Base-by-base conservation (phyloP, 139 green algal species). In the Auxenochlorella pyrenoidosa region DNA sequence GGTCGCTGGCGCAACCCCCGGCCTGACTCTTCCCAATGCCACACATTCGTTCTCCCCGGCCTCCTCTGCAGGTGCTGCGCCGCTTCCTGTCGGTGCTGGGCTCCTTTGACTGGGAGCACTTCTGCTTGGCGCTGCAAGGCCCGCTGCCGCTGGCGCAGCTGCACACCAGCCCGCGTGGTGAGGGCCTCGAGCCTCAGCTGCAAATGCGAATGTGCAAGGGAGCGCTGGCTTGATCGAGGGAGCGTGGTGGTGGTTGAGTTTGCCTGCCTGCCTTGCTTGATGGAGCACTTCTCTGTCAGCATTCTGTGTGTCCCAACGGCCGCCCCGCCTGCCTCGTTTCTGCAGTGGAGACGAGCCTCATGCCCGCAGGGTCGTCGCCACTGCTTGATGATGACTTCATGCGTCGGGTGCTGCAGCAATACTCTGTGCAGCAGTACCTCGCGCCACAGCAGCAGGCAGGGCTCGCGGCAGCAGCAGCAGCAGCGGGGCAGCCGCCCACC, bases 81-180 rank as follows among this genome's bases (percentile, higher is more conserved):
- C 94, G 94, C 77, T 99, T 99, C 83, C 87, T 99, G 73, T 71
- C 91, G 5, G 95, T 96, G 83, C 98, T 98, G 87, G 93, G 91
- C 82, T 85, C 79, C 30, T 98, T 98, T 89, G 91, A 98, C 86
- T 99, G 97, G 97, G 97, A 98, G 82, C 87, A 88, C 21, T 95
- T 95, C 87, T 96, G 92, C 84, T 88, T 99, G 24, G 96, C 91
- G 80, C 88, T 99, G 70, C 90, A 94, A 68, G 96, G 97, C 4
- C 94, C 95, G 30, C 88, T 97, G 60, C 86, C 92, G 26, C 76
- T 95, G 18, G 44, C 21, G 6, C 58, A 83, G 80, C 92, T 96
- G 72, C 88, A 91, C 71, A 63, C 54, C 54, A 73, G 91, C 47
- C 89, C 79, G 15, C 66, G 80, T 32, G 88, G 91, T 94, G 54